phyloP scores from a whole-genome alignment of 2,329 filamentous ascomycete genomes.

The Colletotrichum sp. region DNA sequence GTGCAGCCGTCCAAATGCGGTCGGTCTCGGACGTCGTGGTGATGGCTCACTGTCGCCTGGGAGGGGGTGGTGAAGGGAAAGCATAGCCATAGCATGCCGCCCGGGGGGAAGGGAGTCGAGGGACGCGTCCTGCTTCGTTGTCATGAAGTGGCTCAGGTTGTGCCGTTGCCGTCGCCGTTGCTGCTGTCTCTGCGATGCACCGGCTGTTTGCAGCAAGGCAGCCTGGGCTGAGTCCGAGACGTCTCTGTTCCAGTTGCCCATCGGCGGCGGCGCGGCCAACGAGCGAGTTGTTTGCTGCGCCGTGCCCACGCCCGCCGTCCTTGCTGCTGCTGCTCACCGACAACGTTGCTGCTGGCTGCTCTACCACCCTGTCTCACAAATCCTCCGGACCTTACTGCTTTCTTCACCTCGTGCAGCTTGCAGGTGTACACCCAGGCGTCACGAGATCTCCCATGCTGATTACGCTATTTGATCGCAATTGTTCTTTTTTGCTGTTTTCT shows the following conservation, averaged over 20 bases:
- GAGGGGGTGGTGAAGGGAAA: background rate
- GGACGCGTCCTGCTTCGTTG: background rate
- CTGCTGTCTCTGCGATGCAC: background rate
- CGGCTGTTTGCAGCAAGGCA: constrained; percentile 2
- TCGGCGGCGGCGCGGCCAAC: background rate
- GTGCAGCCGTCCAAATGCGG: constrained; percentile 12
- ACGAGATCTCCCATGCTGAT: constrained; percentile 2
- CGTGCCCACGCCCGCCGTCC: background rate
- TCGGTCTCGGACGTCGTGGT: background rate
- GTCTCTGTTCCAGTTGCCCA: background rate
- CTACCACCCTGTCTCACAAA: constrained; percentile 4
- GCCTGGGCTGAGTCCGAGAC: background rate
- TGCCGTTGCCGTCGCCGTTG: background rate
- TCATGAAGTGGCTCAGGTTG: background rate
- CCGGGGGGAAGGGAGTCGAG: background rate
- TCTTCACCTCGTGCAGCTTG: constrained; percentile 16
- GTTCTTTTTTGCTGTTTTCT: background rate
- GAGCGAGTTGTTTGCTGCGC: constrained; percentile 10
- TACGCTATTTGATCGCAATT: background rate
- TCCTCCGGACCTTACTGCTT: constrained; percentile 19
- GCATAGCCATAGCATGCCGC: background rate
- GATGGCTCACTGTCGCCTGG: background rate
- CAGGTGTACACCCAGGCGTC: constrained; percentile 1
- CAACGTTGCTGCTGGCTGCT: background rate
- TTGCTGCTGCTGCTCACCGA: background rate